Conservation (phyloP, 202 grass and related monocot genomes). For the Brachypodium distachyon region DNA sequence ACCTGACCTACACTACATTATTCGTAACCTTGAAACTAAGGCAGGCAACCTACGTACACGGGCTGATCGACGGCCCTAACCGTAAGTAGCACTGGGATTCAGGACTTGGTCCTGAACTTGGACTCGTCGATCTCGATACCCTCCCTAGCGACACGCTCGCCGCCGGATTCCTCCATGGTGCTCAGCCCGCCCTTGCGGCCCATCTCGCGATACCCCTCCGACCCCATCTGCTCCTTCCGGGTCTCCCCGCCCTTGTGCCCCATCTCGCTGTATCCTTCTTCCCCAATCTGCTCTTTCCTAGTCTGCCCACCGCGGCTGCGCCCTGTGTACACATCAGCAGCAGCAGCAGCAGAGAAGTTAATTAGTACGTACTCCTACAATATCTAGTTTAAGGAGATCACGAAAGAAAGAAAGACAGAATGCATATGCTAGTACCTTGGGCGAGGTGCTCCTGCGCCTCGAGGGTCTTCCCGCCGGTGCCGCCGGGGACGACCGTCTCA, state of each 20-base stretch:
- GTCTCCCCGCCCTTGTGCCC: slow-evolving; percentile 61
- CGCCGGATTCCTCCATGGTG: slow-evolving; percentile 40
- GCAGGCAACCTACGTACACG: too few relatives aligned
- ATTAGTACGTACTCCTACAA: too few relatives aligned
- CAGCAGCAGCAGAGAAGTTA: too few relatives aligned
- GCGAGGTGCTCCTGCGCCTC: slow-evolving; percentile 64
- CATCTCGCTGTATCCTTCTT: slow-evolving; percentile 67
- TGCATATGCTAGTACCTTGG: slow-evolving; percentile 28
- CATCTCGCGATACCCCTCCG: slow-evolving; percentile 66
- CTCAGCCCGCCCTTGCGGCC: slow-evolving; percentile 51
- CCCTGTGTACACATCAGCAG: too few relatives aligned
- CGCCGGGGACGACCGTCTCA: slow-evolving; percentile 57
- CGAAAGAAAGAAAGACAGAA: too few relatives aligned
- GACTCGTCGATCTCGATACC: slow-evolving; percentile 51
- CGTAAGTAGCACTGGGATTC: too few relatives aligned
- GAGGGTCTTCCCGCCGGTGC: slow-evolving; percentile 62
- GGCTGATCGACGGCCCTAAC: too few relatives aligned
- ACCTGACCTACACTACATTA: too few relatives aligned
- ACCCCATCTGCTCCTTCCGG: slow-evolving; percentile 54
- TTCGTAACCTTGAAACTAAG: too few relatives aligned
- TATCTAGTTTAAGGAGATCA: too few relatives aligned
- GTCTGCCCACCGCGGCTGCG: slow-evolving; percentile 71
- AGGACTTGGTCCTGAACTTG: slow-evolving; percentile 41
- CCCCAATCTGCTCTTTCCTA: slow-evolving; percentile 53
- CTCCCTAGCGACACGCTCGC: slow-evolving; percentile 33